Conservation (phyloP, 176 grass and related monocot genomes). For the Rhipidocladum racemiflorum region DNA sequence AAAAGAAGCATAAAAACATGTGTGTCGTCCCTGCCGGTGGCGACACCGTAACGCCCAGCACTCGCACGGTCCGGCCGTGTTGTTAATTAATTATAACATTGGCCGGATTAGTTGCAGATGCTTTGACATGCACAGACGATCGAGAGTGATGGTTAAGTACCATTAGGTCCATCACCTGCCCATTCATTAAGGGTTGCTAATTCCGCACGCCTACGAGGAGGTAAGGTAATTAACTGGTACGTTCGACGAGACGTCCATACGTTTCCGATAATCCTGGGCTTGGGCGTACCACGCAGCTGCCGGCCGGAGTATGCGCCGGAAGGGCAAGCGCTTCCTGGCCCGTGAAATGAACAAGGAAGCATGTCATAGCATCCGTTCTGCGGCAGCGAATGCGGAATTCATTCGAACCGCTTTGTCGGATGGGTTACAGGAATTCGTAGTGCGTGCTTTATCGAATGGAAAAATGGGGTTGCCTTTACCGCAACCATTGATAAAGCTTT, state of each 20-base stretch:
- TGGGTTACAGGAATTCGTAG: too few species aligned
- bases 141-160: not conserved
- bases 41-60: conserved; percentile 3
- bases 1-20: not conserved
- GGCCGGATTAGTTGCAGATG: not conserved
- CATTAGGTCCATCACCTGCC: not conserved
- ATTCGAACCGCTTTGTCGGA: too few species aligned
- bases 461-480: not conserved
- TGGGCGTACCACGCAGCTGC: too few species aligned
- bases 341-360: too few species aligned
- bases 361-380: not conserved
- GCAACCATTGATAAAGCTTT: not conserved
- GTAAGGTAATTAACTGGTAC: too few species aligned
- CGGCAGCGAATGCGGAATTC: too few species aligned
- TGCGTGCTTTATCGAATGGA: not conserved
- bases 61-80: not conserved
- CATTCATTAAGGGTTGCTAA: not conserved
- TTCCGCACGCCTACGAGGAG: not conserved
- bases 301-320: not conserved
- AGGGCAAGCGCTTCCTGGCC: not conserved
- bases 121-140: not conserved
- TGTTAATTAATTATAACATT: not conserved
- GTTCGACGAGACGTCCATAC: too few species aligned
- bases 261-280: too few species aligned
- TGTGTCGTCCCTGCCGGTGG: not conserved